Conservation (phyloP, 2,329 filamentous ascomycete species). For the Pseudofabraea citricarpa region DNA sequence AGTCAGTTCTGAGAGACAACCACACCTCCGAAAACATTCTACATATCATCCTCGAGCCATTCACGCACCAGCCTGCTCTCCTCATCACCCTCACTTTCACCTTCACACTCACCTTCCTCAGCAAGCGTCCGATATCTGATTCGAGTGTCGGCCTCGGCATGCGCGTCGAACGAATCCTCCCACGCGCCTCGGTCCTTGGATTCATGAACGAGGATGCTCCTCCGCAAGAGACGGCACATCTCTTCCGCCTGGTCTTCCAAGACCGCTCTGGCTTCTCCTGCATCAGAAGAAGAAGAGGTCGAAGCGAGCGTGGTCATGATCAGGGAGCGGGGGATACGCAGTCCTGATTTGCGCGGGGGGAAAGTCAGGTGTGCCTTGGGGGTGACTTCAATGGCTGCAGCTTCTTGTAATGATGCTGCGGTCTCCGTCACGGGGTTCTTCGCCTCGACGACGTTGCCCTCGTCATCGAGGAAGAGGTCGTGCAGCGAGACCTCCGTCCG, state of each 20-base stretch:
- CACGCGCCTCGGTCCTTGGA: constrained; percentile 14
- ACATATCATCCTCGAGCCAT: not conserved
- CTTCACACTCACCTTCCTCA: too few relatives aligned
- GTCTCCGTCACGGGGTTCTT: not conserved
- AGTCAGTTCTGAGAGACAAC: too few relatives aligned
- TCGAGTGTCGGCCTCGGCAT: constrained; percentile 10
- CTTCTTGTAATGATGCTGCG: constrained; percentile 4
- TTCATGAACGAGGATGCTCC: constrained; percentile 21
- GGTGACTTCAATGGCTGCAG: constrained; percentile 5
- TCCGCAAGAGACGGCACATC: constrained; percentile 18
- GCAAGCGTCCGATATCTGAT: constrained; percentile 3
- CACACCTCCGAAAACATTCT: too few relatives aligned
- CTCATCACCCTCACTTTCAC: not conserved
- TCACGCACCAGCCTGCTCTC: constrained; percentile 1
- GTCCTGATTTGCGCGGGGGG: constrained; percentile 14
- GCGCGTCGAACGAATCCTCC: constrained; percentile 18
- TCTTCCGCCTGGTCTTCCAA: constrained; percentile 17
- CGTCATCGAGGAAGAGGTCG: not conserved
- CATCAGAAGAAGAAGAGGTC: not conserved
- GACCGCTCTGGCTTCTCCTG: not conserved
- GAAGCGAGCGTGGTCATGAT: constrained; percentile 12
- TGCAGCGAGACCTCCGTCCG: not conserved
- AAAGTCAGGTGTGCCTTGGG: constrained; percentile 19
- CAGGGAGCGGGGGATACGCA: constrained; percentile 19
- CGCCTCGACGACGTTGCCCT: not conserved